These are phyloP conservation scores for Wickerhamiella alocasiicola DNA, from an alignment of 805 yeast genomes.

Conservation along the genomic window DNA sequence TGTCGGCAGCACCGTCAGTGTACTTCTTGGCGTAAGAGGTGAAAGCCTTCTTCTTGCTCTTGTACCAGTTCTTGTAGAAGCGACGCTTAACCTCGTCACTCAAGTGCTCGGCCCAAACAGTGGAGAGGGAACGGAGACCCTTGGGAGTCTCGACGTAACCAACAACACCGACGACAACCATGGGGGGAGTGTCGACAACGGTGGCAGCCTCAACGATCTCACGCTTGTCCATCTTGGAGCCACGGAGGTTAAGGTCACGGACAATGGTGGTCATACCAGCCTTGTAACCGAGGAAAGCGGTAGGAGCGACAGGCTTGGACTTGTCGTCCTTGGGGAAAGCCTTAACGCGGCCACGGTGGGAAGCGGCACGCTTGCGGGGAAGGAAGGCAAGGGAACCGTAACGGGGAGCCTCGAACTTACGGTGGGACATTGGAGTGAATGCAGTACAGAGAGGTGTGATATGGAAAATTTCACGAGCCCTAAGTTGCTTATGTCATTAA, in stretches of 20 bases:
- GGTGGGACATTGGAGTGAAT: conserved; percentile 83
- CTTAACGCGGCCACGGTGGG: conserved; percentile 97
- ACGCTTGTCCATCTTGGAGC: conserved; percentile 99
- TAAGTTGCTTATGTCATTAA: no score
- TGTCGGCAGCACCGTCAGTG: conserved; percentile 77
- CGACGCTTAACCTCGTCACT: conserved; percentile 99
- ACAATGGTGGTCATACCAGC: conserved; percentile 99
- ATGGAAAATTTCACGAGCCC: conserved; percentile 2
- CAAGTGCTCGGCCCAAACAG: conserved; percentile 99
- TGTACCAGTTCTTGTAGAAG: conserved; percentile 99
- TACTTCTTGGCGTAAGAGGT: conserved; percentile 99
- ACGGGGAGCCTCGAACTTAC: conserved; percentile 99
- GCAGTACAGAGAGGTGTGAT: no score
- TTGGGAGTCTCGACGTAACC: conserved; percentile 99
- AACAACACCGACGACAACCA: conserved; percentile 98
- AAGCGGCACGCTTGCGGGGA: conserved; percentile 99
- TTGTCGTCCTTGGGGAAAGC: conserved; percentile 98
- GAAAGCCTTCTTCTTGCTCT: conserved; percentile 99
- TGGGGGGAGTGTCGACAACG: conserved; percentile 98
- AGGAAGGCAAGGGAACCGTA: conserved; percentile 99
- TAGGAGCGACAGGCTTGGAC: conserved; percentile 94
- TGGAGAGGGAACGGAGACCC: conserved; percentile 98
- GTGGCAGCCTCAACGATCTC: conserved; percentile 99
- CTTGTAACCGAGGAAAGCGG: conserved; percentile 99
- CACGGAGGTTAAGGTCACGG: conserved; percentile 99